Percentiles rank a stretch among this genome's conserved stretches.
Conservation (phyloP, 176 grass and related monocot genomes). For the Rhynchospora pubera region DNA sequence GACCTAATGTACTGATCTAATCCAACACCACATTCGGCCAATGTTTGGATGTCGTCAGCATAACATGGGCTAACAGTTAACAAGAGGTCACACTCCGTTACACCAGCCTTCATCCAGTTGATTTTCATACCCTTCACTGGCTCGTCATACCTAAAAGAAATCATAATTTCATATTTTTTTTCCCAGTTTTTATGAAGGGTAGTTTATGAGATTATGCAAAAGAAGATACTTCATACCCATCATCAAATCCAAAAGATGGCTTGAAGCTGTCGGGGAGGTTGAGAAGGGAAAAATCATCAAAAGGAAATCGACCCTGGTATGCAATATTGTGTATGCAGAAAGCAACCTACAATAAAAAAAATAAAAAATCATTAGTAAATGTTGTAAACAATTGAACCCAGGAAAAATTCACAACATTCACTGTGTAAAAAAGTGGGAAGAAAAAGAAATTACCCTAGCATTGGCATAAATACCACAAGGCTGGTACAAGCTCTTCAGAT, state of each 20-base stretch:
- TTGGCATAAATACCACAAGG: conserved; percentile 56
- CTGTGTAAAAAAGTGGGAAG: conserved; percentile 34
- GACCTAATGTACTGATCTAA: conserved; percentile 52
- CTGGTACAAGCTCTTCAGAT: conserved; percentile 73
- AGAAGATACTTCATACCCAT: conserved; percentile 40
- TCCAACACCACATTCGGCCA: conserved; percentile 53
- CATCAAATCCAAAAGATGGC: conserved; percentile 74
- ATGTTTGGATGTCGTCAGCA: conserved; percentile 71
- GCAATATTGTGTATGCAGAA: conserved; percentile 97
- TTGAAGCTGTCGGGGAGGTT: conserved; percentile 69
- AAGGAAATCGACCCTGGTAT: conserved; percentile 72
- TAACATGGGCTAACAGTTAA: conserved; percentile 90
- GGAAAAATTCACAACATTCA: conserved; percentile 41
- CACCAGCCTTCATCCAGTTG: conserved; percentile 95
- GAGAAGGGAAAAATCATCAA: conserved; percentile 38
- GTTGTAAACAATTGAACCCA: neutral
- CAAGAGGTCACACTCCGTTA: conserved; percentile 49
- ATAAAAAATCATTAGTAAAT: conserved; percentile 11
- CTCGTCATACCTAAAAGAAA: conserved; percentile 43
- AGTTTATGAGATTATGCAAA: neutral
- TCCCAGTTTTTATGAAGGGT: neutral
- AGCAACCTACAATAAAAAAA: conserved; percentile 39
- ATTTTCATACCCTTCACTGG: conserved; percentile 84
- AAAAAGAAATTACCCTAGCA: conserved; percentile 41
- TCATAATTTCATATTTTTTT: neutral